Percentiles rank a stretch among this genome's conserved stretches.
Evolutionary conservation across 768 basidiomycete species (phyloP).

Genomic region (Mycena sanguinolenta): DNA sequence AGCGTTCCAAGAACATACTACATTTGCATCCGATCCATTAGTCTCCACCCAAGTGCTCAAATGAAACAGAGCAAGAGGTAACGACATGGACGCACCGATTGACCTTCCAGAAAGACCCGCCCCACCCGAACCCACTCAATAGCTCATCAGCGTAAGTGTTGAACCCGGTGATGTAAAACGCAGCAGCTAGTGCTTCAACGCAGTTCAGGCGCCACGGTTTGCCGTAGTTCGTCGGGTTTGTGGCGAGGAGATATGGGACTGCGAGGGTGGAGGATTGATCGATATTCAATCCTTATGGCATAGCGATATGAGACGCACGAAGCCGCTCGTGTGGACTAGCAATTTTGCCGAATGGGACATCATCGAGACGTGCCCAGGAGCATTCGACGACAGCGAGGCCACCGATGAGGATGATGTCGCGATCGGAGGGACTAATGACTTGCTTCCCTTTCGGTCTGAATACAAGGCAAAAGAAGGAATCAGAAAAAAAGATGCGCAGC

Average conservation of each 20-base stretch:
- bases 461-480: too few species aligned
- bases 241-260: slow-evolving; percentile 97
- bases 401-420: slow-evolving; percentile 76
- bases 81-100: slow-evolving; percentile 85
- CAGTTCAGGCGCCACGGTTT: slow-evolving; percentile 97
- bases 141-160: slow-evolving; percentile 83
- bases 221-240: slow-evolving; percentile 98
- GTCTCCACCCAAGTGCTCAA: background rate
- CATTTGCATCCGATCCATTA: background rate
- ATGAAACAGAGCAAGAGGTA: too few species aligned
- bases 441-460: slow-evolving; percentile 85
- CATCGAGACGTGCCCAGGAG: slow-evolving; percentile 96
- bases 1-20: slow-evolving; percentile 78
- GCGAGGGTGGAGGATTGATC: slow-evolving; percentile 7
- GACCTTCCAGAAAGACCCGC: slow-evolving; percentile 86
- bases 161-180: slow-evolving; percentile 94
- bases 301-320: slow-evolving; percentile 61
- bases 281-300: background rate
- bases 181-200: slow-evolving; percentile 93
- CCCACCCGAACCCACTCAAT: slow-evolving; percentile 91
- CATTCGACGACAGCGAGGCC: slow-evolving; percentile 99
- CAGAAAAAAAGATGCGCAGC: slow-evolving; percentile 16
- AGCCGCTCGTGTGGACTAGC: slow-evolving; percentile 93
- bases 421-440: slow-evolving; percentile 86
- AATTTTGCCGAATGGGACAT: slow-evolving; percentile 95